These are phyloP conservation scores for Thielaviopsis musarum DNA, from an alignment of 2,329 filamentous ascomycete species.

Conservation along the genomic window DNA sequence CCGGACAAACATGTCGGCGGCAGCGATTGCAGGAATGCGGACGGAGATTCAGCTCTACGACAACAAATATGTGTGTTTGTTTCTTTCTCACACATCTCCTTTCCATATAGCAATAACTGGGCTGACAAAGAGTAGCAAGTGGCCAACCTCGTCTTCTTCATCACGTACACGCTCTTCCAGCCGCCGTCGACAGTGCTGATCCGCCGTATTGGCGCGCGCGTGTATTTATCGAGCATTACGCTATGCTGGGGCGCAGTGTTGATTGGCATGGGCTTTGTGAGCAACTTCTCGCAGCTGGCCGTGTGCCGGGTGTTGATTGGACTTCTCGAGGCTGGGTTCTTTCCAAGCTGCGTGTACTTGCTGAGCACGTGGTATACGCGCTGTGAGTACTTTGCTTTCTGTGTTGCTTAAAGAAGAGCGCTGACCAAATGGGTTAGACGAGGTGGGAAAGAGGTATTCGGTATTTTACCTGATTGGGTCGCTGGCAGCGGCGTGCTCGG, in stretches of 20 bases:
- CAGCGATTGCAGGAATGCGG: slow-evolving; percentile 51
- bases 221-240: slow-evolving; percentile 37
- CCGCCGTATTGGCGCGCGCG: slow-evolving; percentile 46
- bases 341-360: slow-evolving; percentile 53
- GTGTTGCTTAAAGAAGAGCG: not conserved
- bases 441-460: slow-evolving; percentile 53
- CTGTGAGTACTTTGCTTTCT: slow-evolving; percentile 24
- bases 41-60: slow-evolving; percentile 29
- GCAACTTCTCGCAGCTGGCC: slow-evolving; percentile 33
- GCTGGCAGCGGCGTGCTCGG: slow-evolving; percentile 46
- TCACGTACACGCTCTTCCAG: slow-evolving; percentile 56
- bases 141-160: slow-evolving; percentile 56
- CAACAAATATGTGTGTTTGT: slow-evolving; percentile 26
- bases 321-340: slow-evolving; percentile 52
- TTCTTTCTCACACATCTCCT: not conserved
- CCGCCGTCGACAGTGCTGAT: slow-evolving; percentile 53
- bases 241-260: slow-evolving; percentile 43
- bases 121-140: slow-evolving; percentile 20
- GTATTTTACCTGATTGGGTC: slow-evolving; percentile 54
- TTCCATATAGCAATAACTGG: no score
- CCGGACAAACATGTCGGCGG: slow-evolving; percentile 57
- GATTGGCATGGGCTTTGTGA: slow-evolving; percentile 48
- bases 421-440: slow-evolving; percentile 25
- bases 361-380: slow-evolving; percentile 59
- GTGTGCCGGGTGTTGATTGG: slow-evolving; percentile 43